Conservation (phyloP, 805 yeast genomes). For the Wickerhamiella brachini region DNA sequence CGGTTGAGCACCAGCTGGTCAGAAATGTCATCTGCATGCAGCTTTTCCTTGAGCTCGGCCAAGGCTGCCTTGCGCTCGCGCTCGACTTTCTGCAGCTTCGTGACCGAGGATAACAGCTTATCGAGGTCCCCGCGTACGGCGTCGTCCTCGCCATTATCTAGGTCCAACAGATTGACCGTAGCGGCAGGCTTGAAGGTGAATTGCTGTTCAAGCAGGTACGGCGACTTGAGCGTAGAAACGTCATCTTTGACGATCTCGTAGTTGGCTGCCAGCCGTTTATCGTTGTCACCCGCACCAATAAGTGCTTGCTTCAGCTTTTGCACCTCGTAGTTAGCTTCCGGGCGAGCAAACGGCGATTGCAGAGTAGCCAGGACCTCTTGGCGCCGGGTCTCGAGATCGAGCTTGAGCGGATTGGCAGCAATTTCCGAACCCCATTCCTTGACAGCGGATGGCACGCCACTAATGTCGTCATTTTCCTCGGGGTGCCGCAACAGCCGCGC, state of each 20-base stretch:
- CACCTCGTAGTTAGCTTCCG: conserved; percentile 3
- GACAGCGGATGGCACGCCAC: conserved; percentile 29
- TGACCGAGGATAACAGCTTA: conserved; percentile 41
- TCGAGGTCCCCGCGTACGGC: conserved; percentile 29
- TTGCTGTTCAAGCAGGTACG: neutral
- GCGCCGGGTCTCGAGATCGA: conserved; percentile 19
- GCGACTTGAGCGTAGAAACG: conserved; percentile 27
- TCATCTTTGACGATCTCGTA: conserved; percentile 32
- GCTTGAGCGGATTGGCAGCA: conserved; percentile 4
- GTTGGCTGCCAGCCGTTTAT: conserved; percentile 43
- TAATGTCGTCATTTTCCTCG: conserved; percentile 17
- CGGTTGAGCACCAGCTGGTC: conserved; percentile 55
- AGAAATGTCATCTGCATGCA: conserved; percentile 76
- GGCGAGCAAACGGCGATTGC: conserved; percentile 11
- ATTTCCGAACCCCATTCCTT: conserved; percentile 29
- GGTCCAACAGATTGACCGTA: conserved; percentile 37
- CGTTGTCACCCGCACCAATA: conserved; percentile 30
- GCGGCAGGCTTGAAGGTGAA: neutral
- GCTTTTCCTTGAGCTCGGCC: conserved; percentile 50
- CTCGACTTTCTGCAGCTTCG: conserved; percentile 47
- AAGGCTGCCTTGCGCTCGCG: conserved; percentile 49
- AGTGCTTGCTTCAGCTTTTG: conserved; percentile 24
- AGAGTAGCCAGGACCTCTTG: conserved; percentile 17
- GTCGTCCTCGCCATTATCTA: conserved; percentile 38
- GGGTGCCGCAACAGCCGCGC: conserved; percentile 25